A percentile compares a stretch with the other conserved stretches of the same genome.
Evolutionary conservation across 2,329 filamentous ascomycete genomes (phyloP).

Genomic region (Salinomyces thailandicus): DNA sequence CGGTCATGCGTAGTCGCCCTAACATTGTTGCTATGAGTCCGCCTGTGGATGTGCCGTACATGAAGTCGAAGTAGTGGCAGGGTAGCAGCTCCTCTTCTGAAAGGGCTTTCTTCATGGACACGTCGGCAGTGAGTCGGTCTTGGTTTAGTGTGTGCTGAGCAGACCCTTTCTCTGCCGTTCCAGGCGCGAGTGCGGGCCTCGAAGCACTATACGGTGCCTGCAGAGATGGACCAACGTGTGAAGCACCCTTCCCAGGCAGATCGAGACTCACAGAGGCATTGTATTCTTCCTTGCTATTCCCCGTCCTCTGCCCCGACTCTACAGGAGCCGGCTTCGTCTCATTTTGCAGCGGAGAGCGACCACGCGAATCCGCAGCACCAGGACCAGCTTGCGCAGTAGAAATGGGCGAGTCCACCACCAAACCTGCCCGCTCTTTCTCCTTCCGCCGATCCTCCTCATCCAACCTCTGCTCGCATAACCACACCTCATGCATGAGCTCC

Average conservation of each 20-base stretch:
- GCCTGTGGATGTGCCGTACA: conserved; percentile 44
- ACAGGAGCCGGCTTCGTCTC: neutral
- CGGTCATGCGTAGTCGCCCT: conserved; percentile 39
- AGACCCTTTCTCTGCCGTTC: conserved; percentile 8
- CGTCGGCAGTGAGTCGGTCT: conserved; percentile 14
- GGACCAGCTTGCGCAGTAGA: neutral
- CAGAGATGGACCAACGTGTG: conserved; percentile 7
- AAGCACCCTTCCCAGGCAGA: no score
- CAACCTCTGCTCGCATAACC: conserved; percentile 33
- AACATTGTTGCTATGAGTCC: conserved; percentile 43
- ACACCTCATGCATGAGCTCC: conserved; percentile 39
- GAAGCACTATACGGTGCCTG: neutral
- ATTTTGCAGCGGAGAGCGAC: neutral
- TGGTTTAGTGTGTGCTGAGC: conserved; percentile 6
- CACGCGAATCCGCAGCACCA: neutral
- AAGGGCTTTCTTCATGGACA: conserved; percentile 20
- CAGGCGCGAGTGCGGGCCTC: neutral
- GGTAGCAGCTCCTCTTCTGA: conserved; percentile 36
- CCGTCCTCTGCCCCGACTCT: neutral
- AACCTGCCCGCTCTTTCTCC: neutral
- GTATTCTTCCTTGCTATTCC: conserved; percentile 10
- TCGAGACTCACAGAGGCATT: no score
- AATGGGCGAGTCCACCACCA: conserved; percentile 2
- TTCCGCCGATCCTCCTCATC: conserved; percentile 28
- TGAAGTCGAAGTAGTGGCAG: conserved; percentile 45